phyloP scores from a whole-genome alignment of 257 asterid species.

The Solanum bulbocastanum region DNA sequence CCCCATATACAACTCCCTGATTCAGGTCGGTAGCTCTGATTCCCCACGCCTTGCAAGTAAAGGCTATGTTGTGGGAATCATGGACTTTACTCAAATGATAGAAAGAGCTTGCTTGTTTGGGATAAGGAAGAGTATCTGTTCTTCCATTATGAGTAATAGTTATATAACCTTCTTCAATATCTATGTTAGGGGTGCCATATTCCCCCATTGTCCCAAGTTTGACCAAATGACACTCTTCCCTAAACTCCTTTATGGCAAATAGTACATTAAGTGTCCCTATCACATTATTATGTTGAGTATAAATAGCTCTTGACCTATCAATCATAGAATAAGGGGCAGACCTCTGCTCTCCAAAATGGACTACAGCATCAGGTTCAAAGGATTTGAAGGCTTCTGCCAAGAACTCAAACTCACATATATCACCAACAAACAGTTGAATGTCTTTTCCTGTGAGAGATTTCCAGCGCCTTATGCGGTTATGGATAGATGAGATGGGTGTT shows the following conservation, averaged over 20 bases:
- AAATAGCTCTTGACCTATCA: conserved; percentile 83
- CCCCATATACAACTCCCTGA: conserved; percentile 95
- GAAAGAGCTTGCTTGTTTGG: conserved; percentile 91
- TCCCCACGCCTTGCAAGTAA: conserved; percentile 96
- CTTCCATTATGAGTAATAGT: conserved; percentile 87
- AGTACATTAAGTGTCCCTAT: conserved; percentile 86
- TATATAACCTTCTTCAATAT: conserved; percentile 90
- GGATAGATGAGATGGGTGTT: conserved; percentile 84
- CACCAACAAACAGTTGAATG: conserved; percentile 66
- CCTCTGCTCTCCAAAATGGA: conserved; percentile 94
- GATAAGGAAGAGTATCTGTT: conserved; percentile 87
- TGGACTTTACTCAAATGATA: conserved; percentile 94
- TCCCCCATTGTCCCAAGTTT: conserved; percentile 99
- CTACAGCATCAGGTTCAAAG: conserved; percentile 77
- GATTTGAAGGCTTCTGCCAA: conserved; percentile 64
- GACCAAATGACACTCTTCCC: conserved; percentile 91
- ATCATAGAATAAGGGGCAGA: conserved; percentile 99
- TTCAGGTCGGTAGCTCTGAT: conserved; percentile 87
- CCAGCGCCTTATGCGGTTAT: conserved; percentile 73
- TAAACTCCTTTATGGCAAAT: conserved; percentile 80
- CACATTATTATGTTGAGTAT: conserved; percentile 84
- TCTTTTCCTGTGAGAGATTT: conserved; percentile 70
- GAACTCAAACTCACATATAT: conserved; percentile 88
- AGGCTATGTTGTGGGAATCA: conserved; percentile 87
- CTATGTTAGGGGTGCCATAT: conserved; percentile 93